phyloP scores from a whole-genome alignment of 495 filamentous ascomycete species.

The Stereocaulon alpinum region DNA sequence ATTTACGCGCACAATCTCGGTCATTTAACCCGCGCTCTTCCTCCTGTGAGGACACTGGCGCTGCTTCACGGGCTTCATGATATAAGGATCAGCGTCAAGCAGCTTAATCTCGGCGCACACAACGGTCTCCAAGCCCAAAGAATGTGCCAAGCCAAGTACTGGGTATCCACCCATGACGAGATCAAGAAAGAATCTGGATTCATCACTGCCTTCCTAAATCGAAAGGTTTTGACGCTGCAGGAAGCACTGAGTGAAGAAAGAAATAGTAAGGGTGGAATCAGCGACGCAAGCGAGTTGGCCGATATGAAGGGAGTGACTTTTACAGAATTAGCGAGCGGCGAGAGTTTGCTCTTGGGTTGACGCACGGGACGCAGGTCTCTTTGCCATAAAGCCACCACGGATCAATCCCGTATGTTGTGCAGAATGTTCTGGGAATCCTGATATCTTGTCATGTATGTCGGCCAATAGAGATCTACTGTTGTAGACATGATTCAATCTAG shows the following conservation, averaged over 20 bases:
- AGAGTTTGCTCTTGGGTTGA: slow-evolving; percentile 30
- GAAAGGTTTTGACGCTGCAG: slow-evolving; percentile 33
- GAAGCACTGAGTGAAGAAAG: slow-evolving; percentile 37
- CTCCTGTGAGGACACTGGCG: slow-evolving; percentile 35
- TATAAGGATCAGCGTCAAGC: slow-evolving; percentile 36
- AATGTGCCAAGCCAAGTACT: slow-evolving; percentile 40
- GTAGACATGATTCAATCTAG: no score
- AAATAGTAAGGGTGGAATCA: slow-evolving; percentile 10
- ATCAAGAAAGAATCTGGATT: slow-evolving; percentile 42
- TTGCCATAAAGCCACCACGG: not conserved
- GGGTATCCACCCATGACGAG: slow-evolving; percentile 50
- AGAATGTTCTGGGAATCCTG: not conserved
- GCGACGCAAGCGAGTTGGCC: slow-evolving; percentile 16
- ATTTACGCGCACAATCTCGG: slow-evolving; percentile 31
- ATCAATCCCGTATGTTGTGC: not conserved
- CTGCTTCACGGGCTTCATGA: slow-evolving; percentile 48
- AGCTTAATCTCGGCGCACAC: slow-evolving; percentile 45
- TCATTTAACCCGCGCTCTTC: slow-evolving; percentile 27
- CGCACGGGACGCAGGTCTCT: not conserved
- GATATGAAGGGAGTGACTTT: slow-evolving; percentile 26
- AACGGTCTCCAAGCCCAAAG: slow-evolving; percentile 42
- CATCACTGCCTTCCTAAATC: slow-evolving; percentile 36
- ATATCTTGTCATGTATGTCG: no score
- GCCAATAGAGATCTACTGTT: no score
- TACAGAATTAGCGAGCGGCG: slow-evolving; percentile 34